phyloP scores from a whole-genome alignment of 345 rosid species.

The Mercurialis annua region DNA sequence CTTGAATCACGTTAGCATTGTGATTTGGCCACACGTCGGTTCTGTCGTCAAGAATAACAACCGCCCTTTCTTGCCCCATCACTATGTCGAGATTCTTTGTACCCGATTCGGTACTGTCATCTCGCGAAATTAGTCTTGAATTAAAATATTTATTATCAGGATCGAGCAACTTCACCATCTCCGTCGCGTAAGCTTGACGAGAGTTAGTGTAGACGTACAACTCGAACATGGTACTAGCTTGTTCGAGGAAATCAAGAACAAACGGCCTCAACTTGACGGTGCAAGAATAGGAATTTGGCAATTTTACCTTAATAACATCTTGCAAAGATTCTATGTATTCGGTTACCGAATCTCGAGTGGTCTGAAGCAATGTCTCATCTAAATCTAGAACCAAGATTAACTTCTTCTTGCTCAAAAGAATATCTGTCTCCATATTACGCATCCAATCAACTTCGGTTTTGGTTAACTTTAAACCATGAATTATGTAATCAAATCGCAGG shows the following conservation, averaged over 20 bases:
- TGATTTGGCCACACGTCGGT: background rate
- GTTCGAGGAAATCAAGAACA: conserved; percentile 13
- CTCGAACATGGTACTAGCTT: conserved; percentile 23
- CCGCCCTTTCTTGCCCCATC: conserved; percentile 1
- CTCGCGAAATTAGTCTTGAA: background rate
- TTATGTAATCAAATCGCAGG: conserved; percentile 9
- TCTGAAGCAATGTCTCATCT: conserved; percentile 23
- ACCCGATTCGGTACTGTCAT: background rate
- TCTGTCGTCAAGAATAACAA: conserved; percentile 9
- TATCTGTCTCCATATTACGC: background rate
- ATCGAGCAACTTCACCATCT: background rate
- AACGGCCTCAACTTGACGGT: conserved; percentile 23
- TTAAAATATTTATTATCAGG: background rate
- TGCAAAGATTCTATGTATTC: background rate
- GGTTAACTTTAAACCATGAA: conserved; percentile 16
- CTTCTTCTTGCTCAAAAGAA: conserved; percentile 2
- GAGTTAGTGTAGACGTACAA: conserved; percentile 15
- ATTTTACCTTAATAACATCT: background rate
- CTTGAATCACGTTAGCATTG: background rate
- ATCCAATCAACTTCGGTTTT: conserved; percentile 1
- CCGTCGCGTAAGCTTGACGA: background rate
- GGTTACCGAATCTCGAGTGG: background rate
- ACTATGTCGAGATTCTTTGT: background rate
- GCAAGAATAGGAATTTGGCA: background rate
- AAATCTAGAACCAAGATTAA: conserved; percentile 30